Evolutionary conservation across 139 green algal species (phyloP).

Genomic region (Coccomyxa sp.): DNA sequence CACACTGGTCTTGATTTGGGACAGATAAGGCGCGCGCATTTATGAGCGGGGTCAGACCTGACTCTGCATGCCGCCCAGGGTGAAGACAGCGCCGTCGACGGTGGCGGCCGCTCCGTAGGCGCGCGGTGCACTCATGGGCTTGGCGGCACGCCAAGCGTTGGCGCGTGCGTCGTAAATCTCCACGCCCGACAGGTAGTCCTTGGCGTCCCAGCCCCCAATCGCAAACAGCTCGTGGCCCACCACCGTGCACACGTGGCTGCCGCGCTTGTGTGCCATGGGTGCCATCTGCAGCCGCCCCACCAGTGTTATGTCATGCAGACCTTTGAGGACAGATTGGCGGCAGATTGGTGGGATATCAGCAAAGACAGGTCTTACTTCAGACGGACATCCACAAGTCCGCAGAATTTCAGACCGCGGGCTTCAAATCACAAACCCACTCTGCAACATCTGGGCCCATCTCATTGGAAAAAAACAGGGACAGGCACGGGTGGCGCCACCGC

Average conservation of each 20-base stretch:
- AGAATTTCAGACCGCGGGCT: too few relatives aligned
- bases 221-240: constrained; percentile 9
- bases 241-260: constrained; percentile 14
- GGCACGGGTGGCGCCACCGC: too few relatives aligned
- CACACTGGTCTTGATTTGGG: too few relatives aligned
- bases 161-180: constrained; percentile 19
- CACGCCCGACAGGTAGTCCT: constrained; percentile 12
- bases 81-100: constrained; percentile 19
- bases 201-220: constrained; percentile 20
- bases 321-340: neutral
- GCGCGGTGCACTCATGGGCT: constrained; percentile 13
- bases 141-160: constrained; percentile 11
- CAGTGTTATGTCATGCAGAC: neutral
- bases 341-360: too few relatives aligned
- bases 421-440: too few relatives aligned
- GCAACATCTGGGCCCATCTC: too few relatives aligned
- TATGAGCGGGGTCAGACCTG: neutral
- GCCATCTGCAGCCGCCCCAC: constrained; percentile 8
- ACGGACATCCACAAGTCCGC: too few relatives aligned
- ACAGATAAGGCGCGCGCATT: too few relatives aligned
- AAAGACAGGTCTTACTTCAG: too few relatives aligned
- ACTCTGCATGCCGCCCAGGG: constrained; percentile 20
- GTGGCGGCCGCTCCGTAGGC: constrained; percentile 27
- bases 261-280: constrained; percentile 22
- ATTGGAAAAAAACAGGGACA: too few relatives aligned